A percentile compares a stretch with the other conserved stretches of the same genome.
Conservation (phyloP, 2,329 filamentous ascomycete genomes). For the Penicillium vulpinum region DNA sequence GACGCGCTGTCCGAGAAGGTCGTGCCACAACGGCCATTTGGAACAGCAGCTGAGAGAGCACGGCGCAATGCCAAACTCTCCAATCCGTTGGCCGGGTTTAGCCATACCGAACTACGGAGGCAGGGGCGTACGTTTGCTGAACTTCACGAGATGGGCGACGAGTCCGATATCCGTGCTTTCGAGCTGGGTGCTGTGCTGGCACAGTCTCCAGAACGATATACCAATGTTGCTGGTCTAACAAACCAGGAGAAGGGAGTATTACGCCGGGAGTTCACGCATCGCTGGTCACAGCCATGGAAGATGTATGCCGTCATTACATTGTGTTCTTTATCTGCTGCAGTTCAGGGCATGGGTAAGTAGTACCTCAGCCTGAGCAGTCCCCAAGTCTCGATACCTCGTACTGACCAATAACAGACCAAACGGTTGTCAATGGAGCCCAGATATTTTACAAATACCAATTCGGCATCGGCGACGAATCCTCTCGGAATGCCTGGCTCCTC, state of each 20-base stretch:
- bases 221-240: conserved; percentile 55
- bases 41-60: conserved; percentile 42
- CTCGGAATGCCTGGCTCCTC: conserved; percentile 58
- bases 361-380: too few species aligned
- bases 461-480: conserved; percentile 53
- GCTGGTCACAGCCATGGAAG: conserved; percentile 67
- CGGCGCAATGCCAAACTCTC: conserved; percentile 53
- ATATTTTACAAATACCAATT: conserved; percentile 64
- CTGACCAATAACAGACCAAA: conserved; percentile 55
- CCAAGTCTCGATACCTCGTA: neutral
- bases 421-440: conserved; percentile 68
- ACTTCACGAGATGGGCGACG: conserved; percentile 55
- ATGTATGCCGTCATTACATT: conserved; percentile 67
- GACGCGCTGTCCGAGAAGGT: conserved; percentile 12
- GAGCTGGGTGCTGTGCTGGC: conserved; percentile 61
- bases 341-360: conserved; percentile 64
- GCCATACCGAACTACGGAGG: conserved; percentile 52
- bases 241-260: conserved; percentile 60
- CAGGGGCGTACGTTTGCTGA: conserved; percentile 61
- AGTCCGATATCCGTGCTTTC: conserved; percentile 60
- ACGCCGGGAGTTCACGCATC: conserved; percentile 62
- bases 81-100: conserved; percentile 54
- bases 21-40: conserved; percentile 25
- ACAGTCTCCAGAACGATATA: conserved; percentile 54
- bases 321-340: conserved; percentile 67